phyloP scores from a whole-genome alignment of 495 filamentous ascomycete species.

The Penicillium samsonianum region DNA sequence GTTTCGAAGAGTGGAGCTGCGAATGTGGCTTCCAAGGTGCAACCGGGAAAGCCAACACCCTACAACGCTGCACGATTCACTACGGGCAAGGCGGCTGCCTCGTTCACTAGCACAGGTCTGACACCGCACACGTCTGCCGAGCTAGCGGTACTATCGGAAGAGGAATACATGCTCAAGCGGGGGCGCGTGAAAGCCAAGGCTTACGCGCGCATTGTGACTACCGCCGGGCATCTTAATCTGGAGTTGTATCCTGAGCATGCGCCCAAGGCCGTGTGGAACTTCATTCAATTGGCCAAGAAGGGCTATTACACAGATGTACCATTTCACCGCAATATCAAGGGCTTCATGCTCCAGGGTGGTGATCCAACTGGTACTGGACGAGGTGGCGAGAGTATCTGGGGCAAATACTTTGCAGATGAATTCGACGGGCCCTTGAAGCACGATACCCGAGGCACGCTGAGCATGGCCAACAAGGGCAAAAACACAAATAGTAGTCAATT shows the following conservation, averaged over 20 bases:
- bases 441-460: slow-evolving; percentile 73
- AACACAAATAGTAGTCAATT: slow-evolving; percentile 96
- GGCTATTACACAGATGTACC: slow-evolving; percentile 82
- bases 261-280: slow-evolving; percentile 95
- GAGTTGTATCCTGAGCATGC: slow-evolving; percentile 90
- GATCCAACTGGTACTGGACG: slow-evolving; percentile 69
- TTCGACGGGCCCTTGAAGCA: slow-evolving; percentile 85
- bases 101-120: slow-evolving; percentile 90
- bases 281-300: slow-evolving; percentile 80
- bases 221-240: slow-evolving; percentile 77
- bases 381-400: slow-evolving; percentile 87
- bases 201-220: slow-evolving; percentile 86
- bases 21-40: slow-evolving; percentile 27
- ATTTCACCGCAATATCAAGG: slow-evolving; percentile 91
- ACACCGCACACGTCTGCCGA: slow-evolving; percentile 88
- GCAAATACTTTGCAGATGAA: slow-evolving; percentile 88
- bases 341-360: slow-evolving; percentile 98
- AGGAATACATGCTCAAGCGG: slow-evolving; percentile 94
- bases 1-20: slow-evolving; percentile 41
- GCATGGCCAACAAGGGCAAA: slow-evolving; percentile 98
- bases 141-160: slow-evolving; percentile 80
- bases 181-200: slow-evolving; percentile 84
- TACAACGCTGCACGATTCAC: slow-evolving; percentile 90
- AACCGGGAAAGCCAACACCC: slow-evolving; percentile 50
- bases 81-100: slow-evolving; percentile 88